These are phyloP conservation scores for Ophiostoma piceae DNA, from an alignment of 2,329 filamentous ascomycete species.

Conservation along the genomic window DNA sequence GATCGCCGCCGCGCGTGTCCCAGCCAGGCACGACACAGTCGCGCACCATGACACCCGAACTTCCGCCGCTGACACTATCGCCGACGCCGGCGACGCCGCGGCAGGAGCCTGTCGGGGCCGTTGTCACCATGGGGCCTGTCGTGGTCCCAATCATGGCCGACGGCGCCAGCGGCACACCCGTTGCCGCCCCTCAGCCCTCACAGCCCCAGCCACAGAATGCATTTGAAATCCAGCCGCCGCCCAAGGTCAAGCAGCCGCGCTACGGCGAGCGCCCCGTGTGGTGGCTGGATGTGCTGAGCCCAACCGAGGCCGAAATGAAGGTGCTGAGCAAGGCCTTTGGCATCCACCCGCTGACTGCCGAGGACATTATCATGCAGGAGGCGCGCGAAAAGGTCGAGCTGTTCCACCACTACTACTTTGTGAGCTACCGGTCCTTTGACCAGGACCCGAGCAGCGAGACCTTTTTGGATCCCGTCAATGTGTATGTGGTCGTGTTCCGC, in stretches of 20 bases:
- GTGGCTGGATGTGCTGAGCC: slow-evolving; percentile 90
- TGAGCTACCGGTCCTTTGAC: slow-evolving; percentile 97
- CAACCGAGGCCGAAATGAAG: slow-evolving; percentile 94
- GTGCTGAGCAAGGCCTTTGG: slow-evolving; percentile 86
- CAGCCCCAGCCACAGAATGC: neutral
- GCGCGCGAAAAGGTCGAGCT: slow-evolving; percentile 96
- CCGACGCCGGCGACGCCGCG: neutral
- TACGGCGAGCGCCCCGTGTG: slow-evolving; percentile 86
- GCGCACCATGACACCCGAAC: neutral
- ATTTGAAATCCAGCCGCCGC: neutral
- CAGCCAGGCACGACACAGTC: neutral
- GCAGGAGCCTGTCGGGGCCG: neutral
- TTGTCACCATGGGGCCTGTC: neutral
- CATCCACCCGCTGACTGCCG: slow-evolving; percentile 89
- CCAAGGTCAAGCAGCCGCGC: slow-evolving; percentile 32
- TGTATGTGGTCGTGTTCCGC: slow-evolving; percentile 95
- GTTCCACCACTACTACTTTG: slow-evolving; percentile 96
- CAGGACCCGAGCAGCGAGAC: slow-evolving; percentile 85
- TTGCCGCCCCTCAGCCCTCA: neutral
- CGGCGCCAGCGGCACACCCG: neutral
- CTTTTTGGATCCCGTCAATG: slow-evolving; percentile 91
- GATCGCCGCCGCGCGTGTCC: slow-evolving; percentile 14
- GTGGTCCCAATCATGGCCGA: slow-evolving; percentile 5
- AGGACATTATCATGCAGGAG: slow-evolving; percentile 97
- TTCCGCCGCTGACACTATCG: slow-evolving; percentile 6